Evolutionary conservation across 2,329 filamentous ascomycete genomes (phyloP).

Genomic region (Daldinia sp.): DNA sequence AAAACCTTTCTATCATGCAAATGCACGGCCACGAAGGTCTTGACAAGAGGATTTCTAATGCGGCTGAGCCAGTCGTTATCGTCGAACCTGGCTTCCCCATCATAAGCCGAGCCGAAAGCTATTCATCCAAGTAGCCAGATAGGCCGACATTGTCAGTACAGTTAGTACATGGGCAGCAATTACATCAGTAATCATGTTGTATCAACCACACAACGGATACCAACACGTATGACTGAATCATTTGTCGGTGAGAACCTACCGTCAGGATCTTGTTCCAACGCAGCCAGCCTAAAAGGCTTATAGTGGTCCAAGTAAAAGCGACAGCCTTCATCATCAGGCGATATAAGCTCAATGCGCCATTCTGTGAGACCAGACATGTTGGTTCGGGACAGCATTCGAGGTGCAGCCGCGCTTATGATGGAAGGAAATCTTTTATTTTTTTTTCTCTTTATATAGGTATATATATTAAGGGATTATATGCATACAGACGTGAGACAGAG

Average conservation of each 20-base stretch:
- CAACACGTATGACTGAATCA: neutral
- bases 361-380: slow-evolving; percentile 24
- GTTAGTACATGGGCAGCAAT: too few species aligned
- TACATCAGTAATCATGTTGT: neutral
- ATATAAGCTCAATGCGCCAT: slow-evolving; percentile 40
- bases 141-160: slow-evolving; percentile 19
- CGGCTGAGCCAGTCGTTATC: slow-evolving; percentile 49
- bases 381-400: slow-evolving; percentile 8
- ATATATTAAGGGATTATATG: too few species aligned
- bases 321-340: slow-evolving; percentile 38
- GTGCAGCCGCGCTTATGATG: slow-evolving; percentile 8
- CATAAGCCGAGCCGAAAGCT: slow-evolving; percentile 52
- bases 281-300: slow-evolving; percentile 44
- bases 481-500: too few species aligned
- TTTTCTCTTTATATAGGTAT: too few species aligned
- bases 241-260: slow-evolving; percentile 38
- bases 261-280: slow-evolving; percentile 42
- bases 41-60: slow-evolving; percentile 48
- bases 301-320: slow-evolving; percentile 44
- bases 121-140: slow-evolving; percentile 7
- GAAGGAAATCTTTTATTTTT: too few species aligned
- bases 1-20: slow-evolving; percentile 40
- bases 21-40: slow-evolving; percentile 47
- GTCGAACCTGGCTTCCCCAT: slow-evolving; percentile 47
- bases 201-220: neutral